Evolutionary conservation across 169 alveolate species (phyloP).

Genomic region (Theileria luwenshuni): DNA sequence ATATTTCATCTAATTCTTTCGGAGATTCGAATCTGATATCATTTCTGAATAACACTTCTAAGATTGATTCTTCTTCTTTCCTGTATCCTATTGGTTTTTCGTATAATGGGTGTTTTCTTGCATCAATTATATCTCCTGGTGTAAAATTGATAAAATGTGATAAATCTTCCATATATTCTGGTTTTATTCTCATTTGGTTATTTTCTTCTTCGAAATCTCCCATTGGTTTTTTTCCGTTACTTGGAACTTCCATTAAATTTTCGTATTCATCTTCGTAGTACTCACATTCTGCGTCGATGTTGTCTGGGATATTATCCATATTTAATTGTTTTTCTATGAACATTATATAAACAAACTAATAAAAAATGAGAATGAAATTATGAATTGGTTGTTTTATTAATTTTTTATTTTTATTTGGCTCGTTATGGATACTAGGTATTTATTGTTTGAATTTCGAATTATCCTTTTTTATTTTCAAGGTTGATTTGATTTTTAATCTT

Average conservation of each 20-base stretch:
- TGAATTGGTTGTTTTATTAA: too few species aligned
- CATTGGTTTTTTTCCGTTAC: not conserved
- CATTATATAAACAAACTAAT: too few species aligned
- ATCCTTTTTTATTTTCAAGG: too few species aligned
- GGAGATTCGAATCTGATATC: not conserved
- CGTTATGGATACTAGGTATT: too few species aligned
- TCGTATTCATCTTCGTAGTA: not conserved
- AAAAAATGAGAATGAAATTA: too few species aligned
- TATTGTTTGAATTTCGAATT: too few species aligned
- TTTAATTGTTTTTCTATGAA: too few species aligned
- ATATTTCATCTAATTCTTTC: not conserved
- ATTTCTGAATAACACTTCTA: not conserved
- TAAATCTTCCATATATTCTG: conserved; percentile 9
- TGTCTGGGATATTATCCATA: too few species aligned
- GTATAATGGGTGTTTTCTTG: not conserved
- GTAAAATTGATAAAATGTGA: not conserved
- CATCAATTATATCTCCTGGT: not conserved
- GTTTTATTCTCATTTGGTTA: not conserved
- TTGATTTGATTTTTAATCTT: too few species aligned
- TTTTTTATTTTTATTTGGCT: too few species aligned
- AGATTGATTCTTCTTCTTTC: conserved; percentile 1
- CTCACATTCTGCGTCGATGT: too few species aligned
- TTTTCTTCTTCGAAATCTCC: not conserved
- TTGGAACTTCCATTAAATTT: not conserved
- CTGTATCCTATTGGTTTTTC: not conserved